Evolutionary conservation across 768 basidiomycete genomes (phyloP), one percentile per base, ranked within the genome.

Genomic region (Filobasidium wieringae): DNA sequence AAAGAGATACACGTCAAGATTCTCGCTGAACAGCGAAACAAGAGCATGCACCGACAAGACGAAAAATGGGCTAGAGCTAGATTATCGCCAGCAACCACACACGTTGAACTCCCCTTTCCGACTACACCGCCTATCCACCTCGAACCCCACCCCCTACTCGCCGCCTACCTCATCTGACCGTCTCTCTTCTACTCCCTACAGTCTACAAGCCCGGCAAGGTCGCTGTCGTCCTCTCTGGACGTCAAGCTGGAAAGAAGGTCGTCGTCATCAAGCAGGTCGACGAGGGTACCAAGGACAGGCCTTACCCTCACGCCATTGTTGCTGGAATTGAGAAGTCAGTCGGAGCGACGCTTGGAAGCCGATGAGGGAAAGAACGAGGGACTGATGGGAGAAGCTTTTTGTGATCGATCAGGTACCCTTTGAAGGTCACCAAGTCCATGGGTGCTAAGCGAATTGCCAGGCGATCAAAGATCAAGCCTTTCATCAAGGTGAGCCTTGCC

Each of bases 231-330:
- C 88, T 97, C 74, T 88, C 91, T 78, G 95, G 95, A 74, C 91
- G 95, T 74, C 95, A 96, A 76, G 95, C 95, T 65, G 95, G 95
- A 73, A 90, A 88, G 80, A 99, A 99, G 81, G 93, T 96, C 66
- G 93, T 99, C 62, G 87, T 97, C 66, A 90, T 99, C 77, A 95
- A 92, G 79, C 93, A 96, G 77, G 74, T 84, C 63, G 95, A 99
- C 74, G 95, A 97, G 75, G 92, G 92, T 39, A 89, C 86, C 67
- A 96, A 96, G 78, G 89, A 91, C 67, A 82, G 88, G 63, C 88
- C 85, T 57, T 99, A 95, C 79, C 88, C 93, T 64, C 91, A 99
- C 75, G 95, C 95, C 68, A 85, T 99, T 72, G 93, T 97, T 72
- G 95, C 91, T 59, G 95, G 95, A 66, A 83, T 99, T 74, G 93